phyloP scores from a whole-genome alignment of 768 basidiomycete genomes.

The Pleurotus salmoneostramineus region DNA sequence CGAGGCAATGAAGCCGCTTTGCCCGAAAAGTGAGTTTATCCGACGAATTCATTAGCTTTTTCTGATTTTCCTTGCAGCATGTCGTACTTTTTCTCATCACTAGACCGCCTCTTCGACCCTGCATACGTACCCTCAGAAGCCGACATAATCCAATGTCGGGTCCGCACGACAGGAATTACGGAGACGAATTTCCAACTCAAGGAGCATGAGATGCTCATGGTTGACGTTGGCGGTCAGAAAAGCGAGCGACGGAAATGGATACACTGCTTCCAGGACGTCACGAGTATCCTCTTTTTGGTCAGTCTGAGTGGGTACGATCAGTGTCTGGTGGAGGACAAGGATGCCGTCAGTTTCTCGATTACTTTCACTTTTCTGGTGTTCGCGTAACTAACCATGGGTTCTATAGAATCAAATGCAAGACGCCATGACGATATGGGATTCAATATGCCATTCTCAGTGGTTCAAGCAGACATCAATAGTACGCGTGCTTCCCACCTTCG shows the following conservation, averaged over 20 bases:
- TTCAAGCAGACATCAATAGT: constrained; percentile 93
- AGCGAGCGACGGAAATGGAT: constrained; percentile 93
- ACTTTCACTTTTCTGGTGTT: no score
- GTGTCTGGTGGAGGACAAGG: constrained; percentile 88
- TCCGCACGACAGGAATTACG: constrained; percentile 88
- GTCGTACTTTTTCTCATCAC: constrained; percentile 70
- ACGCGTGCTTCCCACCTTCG: constrained; percentile 21
- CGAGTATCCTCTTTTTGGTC: constrained; percentile 88
- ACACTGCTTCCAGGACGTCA: constrained; percentile 93
- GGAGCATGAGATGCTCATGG: constrained; percentile 86
- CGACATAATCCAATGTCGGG: constrained; percentile 84
- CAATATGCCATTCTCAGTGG: constrained; percentile 97
- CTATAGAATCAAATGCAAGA: constrained; percentile 96
- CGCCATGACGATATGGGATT: constrained; percentile 98
- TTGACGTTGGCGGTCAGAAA: constrained; percentile 93
- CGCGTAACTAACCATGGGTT: no score
- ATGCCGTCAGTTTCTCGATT: constrained; percentile 56
- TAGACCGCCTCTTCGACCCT: constrained; percentile 78
- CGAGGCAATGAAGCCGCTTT: constrained; percentile 89
- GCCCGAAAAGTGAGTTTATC: constrained; percentile 75
- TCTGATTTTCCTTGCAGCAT: constrained; percentile 37
- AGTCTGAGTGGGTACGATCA: constrained; percentile 93
- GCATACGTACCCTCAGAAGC: constrained; percentile 74
- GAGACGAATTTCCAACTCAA: constrained; percentile 80
- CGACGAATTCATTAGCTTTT: neutral